Evolutionary conservation across 2,329 filamentous ascomycete species (phyloP), one percentile per base, ranked within the genome.

Genomic region (Boeremia exigua): DNA sequence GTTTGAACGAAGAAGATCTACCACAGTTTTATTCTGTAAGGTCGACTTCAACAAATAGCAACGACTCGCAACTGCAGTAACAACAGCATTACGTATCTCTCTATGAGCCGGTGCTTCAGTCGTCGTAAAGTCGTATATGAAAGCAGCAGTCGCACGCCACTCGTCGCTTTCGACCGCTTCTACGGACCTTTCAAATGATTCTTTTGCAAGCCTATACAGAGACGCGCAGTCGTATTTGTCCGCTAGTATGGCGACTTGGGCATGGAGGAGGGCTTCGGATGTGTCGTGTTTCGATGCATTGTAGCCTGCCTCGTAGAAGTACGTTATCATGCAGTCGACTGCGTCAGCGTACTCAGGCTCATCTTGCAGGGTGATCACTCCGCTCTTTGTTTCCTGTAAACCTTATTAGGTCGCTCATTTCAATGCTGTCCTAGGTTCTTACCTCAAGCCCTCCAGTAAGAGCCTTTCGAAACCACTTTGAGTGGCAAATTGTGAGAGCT

Each of bases 321-420:
- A 66, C 40, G 58, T 60, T 42, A 67, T 59, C 62, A 67, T 65
- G 56, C 64, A 67, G 30, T 63, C 62, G 37, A 67, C 51, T 10
- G 60, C 59, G 59, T 63, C 23, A 46, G 58, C 52, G 28, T 59
- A 63, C 40, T 59, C 54, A 32, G 54, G 47, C 36, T 63, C 54
- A 50, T 67, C 57, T 1, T 61, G 34, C 23, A 65, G 44, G 34
- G 53, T 60, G 30, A 67, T 54, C 19, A 44, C 55, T 58, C 57
- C 54, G 37, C 56, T 63, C n/a, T 56, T 15, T 28, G 57, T 30
- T 49, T 67, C 60, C 62, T 67, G 48, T 30, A n/a, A n/a, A n/a
- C n/a, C n/a, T n/a, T n/a, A n/a, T n/a, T n/a, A n/a, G n/a, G n/a
- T n/a, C n/a, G n/a, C n/a, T n/a, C n/a, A n/a, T n/a, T n/a, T n/a